Evolutionary conservation across 805 yeast species (phyloP), one percentile per base, ranked within the genome.

Genomic region (Grigorovia jiainica): DNA sequence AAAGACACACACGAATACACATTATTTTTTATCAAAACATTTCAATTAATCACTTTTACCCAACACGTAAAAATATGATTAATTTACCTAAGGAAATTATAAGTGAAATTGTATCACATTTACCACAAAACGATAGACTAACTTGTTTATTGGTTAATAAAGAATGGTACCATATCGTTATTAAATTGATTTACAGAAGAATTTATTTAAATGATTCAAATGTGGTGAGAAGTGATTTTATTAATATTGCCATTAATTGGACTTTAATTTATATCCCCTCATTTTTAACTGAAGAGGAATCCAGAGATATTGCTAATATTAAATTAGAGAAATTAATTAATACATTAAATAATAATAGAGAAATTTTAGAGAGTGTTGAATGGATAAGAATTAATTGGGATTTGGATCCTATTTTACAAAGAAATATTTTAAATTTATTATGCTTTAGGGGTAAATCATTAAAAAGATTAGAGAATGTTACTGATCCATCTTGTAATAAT

Each of bases 381-480:
- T 67, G 70, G 60, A 58, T 68, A 3, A 49, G 72, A 41, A 55
- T 68, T 32, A 68, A 67, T 45, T 68, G 72, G 72, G 72, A 68
- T 51, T 48, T 67, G 23, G 62, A 63, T 40, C 42, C 62, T 1
- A 34, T 33, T 1, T 41, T 57, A 11, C 72, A 67, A 45, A 53
- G 43, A 35, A 40, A 43, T 15, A 54, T 68, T n/a, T 41, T 67
- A 4, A 41, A 43, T 3, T 27, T 59, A 3, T 38, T 67, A 9
- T 54, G 65, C 19, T 43, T 49, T 4, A 41, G 54, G 20, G 63
- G 65, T 2, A 43, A 48, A 23, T 57, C 66, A 17, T 46, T 67
- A 11, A 52, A 52, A 38, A 45, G 66, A 30, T 43, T 68, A 32
- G 72, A 68, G 49, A 68, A 67, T 46, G 61, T 68, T 9, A 67